Conservation (phyloP, 2,329 filamentous ascomycete genomes). For the Alternaria gansuensis region DNA sequence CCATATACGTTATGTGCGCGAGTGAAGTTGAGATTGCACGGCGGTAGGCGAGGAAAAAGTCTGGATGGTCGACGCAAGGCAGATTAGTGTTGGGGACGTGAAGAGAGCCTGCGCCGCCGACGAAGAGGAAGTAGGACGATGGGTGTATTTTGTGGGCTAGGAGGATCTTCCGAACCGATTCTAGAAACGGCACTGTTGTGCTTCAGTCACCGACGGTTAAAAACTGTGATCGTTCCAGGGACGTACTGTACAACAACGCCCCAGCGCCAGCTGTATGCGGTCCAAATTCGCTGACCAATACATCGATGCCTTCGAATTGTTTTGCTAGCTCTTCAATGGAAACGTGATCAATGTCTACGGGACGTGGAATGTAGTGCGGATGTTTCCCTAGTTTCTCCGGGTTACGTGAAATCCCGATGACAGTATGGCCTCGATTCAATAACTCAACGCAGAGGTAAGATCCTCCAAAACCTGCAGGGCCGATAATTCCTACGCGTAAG, state of each 20-base stretch:
- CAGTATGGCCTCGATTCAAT: slow-evolving; percentile 46
- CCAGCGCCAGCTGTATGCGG: slow-evolving; percentile 44
- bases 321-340: slow-evolving; percentile 39
- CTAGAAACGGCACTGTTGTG: slow-evolving; percentile 46
- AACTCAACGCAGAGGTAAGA: slow-evolving; percentile 48
- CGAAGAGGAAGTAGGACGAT: slow-evolving; percentile 47
- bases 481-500: slow-evolving; percentile 44
- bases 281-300: slow-evolving; percentile 47
- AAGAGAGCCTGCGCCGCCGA: slow-evolving; percentile 48
- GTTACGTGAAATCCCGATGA: slow-evolving; percentile 48
- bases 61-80: slow-evolving; percentile 44
- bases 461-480: slow-evolving; percentile 48
- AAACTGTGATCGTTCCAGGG: not conserved
- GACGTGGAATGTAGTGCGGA: slow-evolving; percentile 38
- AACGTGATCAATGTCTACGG: slow-evolving; percentile 39
- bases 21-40: slow-evolving; percentile 48
- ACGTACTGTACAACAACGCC: slow-evolving; percentile 45
- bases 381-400: slow-evolving; percentile 47
- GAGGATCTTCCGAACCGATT: slow-evolving; percentile 47
- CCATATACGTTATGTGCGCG: slow-evolving; percentile 49
- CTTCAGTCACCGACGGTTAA: not conserved
- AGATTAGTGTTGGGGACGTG: slow-evolving; percentile 37
- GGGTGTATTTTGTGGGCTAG: slow-evolving; percentile 42
- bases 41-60: slow-evolving; percentile 49
- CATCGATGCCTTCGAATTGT: slow-evolving; percentile 42